These are phyloP conservation scores for Cadophora luteo-olivacea DNA, from an alignment of 2,329 filamentous ascomycete species.

Conservation along the genomic window DNA sequence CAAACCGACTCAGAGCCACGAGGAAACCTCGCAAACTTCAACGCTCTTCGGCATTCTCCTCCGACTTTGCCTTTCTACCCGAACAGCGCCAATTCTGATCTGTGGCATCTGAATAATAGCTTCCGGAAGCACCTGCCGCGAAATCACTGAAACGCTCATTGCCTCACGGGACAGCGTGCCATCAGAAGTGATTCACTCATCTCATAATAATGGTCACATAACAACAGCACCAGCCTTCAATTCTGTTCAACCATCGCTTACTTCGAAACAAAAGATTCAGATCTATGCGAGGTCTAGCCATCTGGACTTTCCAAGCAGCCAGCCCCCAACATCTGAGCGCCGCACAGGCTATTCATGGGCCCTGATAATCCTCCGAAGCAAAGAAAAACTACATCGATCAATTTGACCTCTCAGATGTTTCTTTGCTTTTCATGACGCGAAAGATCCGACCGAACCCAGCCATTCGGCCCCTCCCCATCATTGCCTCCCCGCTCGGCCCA, in stretches of 20 bases:
- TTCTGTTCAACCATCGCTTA: not conserved
- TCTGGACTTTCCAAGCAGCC: not conserved
- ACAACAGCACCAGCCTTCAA: not conserved
- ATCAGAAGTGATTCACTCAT: not conserved
- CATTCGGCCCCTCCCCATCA: not conserved
- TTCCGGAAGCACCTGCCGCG: not conserved
- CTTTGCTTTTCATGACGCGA: not conserved
- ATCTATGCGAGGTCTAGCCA: not conserved
- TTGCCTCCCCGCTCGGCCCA: slow-evolving; percentile 12
- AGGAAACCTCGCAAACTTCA: not conserved
- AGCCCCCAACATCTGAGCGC: not conserved
- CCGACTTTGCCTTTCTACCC: not conserved
- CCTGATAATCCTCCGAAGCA: slow-evolving; percentile 3
- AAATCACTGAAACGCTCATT: not conserved
- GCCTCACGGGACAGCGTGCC: not conserved
- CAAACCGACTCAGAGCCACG: not conserved
- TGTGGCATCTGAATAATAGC: slow-evolving; percentile 2
- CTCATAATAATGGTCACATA: not conserved
- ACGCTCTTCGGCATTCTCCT: not conserved
- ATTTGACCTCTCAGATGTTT: slow-evolving; percentile 5
- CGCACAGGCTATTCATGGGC: not conserved
- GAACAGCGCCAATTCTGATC: not conserved
- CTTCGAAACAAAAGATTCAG: not conserved
- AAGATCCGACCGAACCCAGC: not conserved
- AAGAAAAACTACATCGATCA: slow-evolving; percentile 1